Conservation (phyloP, 345 rosid species). For the Dipteronia sinensis region DNA sequence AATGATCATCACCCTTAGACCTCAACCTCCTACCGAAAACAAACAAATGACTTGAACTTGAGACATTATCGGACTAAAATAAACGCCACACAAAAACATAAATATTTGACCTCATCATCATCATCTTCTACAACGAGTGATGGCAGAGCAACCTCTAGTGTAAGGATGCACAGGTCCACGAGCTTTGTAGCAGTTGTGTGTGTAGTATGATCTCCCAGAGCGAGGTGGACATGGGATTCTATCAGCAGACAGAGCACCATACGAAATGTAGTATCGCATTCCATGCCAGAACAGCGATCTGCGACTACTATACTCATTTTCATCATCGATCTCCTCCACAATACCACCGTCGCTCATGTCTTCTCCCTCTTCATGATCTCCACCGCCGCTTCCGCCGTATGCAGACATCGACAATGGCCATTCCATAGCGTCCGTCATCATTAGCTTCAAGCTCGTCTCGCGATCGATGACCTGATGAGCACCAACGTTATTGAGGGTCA, state of each 20-base stretch:
- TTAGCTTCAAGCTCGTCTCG: conserved; percentile 38
- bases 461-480: conserved; percentile 31
- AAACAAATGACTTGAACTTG: neutral
- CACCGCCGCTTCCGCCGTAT: conserved; percentile 25
- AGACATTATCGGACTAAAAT: neutral
- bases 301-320: conserved; percentile 33
- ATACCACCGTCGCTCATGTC: neutral
- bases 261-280: conserved; percentile 73
- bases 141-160: conserved; percentile 69
- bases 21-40: conserved; percentile 1
- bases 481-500: conserved; percentile 9
- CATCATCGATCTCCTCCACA: conserved; percentile 23
- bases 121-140: conserved; percentile 79
- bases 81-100: neutral
- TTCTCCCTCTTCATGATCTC: conserved; percentile 18
- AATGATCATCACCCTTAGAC: neutral
- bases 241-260: conserved; percentile 85
- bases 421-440: conserved; percentile 42
- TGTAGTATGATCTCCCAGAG: conserved; percentile 92
- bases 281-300: conserved; percentile 76
- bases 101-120: conserved; percentile 32
- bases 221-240: conserved; percentile 90
- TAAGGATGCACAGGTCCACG: conserved; percentile 77
- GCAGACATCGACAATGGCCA: conserved; percentile 55
- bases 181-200: conserved; percentile 71